phyloP scores from a whole-genome alignment of 257 asterid genomes.

The Knoxia roxburghii region DNA sequence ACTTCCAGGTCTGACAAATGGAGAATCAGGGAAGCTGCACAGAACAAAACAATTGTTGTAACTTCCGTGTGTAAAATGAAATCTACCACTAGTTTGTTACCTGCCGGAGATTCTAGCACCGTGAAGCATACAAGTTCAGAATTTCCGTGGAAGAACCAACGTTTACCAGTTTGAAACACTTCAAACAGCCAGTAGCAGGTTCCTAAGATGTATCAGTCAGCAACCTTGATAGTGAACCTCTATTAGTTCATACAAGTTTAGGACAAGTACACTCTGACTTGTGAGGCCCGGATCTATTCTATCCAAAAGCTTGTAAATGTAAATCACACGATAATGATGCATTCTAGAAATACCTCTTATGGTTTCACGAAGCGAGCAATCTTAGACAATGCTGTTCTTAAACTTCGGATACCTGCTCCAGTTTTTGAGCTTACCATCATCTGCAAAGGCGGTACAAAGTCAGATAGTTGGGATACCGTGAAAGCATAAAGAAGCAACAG shows the following conservation, averaged over 20 bases:
- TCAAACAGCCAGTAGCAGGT: background rate
- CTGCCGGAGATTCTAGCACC: background rate
- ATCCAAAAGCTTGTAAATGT: background rate
- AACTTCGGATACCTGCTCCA: conserved; percentile 90
- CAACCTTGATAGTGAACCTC: background rate
- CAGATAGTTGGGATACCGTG: conserved; percentile 7
- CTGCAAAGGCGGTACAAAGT: conserved; percentile 31
- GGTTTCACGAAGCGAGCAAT: conserved; percentile 62
- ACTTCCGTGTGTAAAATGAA: background rate
- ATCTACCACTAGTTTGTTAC: background rate
- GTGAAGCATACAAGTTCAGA: background rate
- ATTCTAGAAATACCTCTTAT: conserved; percentile 23
- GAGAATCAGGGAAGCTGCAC: too few species aligned
- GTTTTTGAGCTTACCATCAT: conserved; percentile 96
- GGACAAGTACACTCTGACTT: background rate
- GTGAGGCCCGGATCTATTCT: background rate
- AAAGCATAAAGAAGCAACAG: conserved; percentile 1
- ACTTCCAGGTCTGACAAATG: too few species aligned
- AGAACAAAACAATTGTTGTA: background rate
- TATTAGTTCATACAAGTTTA: background rate
- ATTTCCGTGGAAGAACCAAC: background rate
- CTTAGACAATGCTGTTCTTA: conserved; percentile 76
- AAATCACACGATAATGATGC: background rate
- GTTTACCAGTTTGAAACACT: background rate
- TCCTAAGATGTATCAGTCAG: background rate